A percentile compares a stretch with the other conserved stretches of the same genome.
These are phyloP conservation scores for Xylaria sp. DNA, from an alignment of 2,329 filamentous ascomycete genomes.

Conservation along the genomic window DNA sequence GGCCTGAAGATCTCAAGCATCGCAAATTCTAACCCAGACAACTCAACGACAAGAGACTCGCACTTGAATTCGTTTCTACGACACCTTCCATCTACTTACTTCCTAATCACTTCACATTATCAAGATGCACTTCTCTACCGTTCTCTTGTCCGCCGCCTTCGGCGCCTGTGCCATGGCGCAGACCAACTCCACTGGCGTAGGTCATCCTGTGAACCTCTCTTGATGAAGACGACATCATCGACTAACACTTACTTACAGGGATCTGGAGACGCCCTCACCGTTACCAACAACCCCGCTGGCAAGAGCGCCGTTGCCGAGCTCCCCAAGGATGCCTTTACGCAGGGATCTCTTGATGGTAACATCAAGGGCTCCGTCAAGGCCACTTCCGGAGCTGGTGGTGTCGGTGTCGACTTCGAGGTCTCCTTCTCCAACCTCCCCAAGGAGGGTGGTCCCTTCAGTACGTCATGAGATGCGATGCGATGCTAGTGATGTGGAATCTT, in stretches of 20 bases:
- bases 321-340: conserved; percentile 45
- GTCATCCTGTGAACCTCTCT: conserved; percentile 7
- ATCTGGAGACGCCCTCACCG: conserved; percentile 46
- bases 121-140: conserved; percentile 28
- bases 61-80: not conserved
- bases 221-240: not conserved
- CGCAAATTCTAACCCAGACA: not conserved
- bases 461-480: conserved; percentile 26
- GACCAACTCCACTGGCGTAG: conserved; percentile 25
- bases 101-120: not conserved
- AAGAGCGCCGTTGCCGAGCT: conserved; percentile 52
- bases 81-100: not conserved
- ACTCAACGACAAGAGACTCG: not conserved
- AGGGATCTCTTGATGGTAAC: conserved; percentile 44
- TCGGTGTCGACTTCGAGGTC: conserved; percentile 52
- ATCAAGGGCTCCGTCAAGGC: conserved; percentile 50
- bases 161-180: conserved; percentile 27
- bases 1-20: not conserved
- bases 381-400: conserved; percentile 42
- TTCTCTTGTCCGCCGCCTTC: conserved; percentile 24
- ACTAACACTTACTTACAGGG: conserved; percentile 27
- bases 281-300: conserved; percentile 51
- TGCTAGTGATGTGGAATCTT: not conserved
- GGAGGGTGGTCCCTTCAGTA: conserved; percentile 55
- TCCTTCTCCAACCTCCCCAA: conserved; percentile 54